Conservation (phyloP, 169 alveolate species). For the Eimeria necatrix region DNA sequence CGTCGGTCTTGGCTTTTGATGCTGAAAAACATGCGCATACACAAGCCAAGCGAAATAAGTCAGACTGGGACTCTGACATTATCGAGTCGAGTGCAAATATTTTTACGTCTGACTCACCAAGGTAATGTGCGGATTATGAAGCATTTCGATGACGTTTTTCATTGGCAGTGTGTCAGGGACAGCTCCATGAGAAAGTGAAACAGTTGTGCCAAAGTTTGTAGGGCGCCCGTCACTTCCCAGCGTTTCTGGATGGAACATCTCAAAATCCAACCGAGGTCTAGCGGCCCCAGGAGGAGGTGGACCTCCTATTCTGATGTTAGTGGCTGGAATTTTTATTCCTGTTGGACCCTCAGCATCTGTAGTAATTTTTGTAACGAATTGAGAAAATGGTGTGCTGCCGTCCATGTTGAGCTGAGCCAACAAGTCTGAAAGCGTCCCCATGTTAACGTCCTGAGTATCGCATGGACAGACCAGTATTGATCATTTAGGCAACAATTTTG, state of each 20-base stretch:
- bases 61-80: too few relatives aligned
- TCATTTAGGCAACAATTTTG: background rate
- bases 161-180: conserved; percentile 56
- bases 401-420: conserved; percentile 7
- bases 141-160: conserved; percentile 54
- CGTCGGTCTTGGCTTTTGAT: conserved; percentile 31
- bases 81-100: too few relatives aligned
- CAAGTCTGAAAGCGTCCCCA: conserved; percentile 30
- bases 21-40: conserved; percentile 31
- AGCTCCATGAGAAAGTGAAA: conserved; percentile 53
- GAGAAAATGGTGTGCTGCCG: conserved; percentile 37
- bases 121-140: conserved; percentile 34
- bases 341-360: conserved; percentile 30
- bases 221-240: conserved; percentile 41
- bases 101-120: background rate
- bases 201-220: conserved; percentile 17
- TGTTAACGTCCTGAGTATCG: background rate
- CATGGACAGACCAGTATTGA: background rate
- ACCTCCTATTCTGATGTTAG: conserved; percentile 61
- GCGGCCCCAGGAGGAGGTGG: conserved; percentile 65
- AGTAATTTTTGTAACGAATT: conserved; percentile 41
- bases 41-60: background rate
- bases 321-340: conserved; percentile 37
- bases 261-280: conserved; percentile 34
- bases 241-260: conserved; percentile 54